phyloP scores from a whole-genome alignment of 2,329 filamentous ascomycete genomes.

The Xylaria sp. region DNA sequence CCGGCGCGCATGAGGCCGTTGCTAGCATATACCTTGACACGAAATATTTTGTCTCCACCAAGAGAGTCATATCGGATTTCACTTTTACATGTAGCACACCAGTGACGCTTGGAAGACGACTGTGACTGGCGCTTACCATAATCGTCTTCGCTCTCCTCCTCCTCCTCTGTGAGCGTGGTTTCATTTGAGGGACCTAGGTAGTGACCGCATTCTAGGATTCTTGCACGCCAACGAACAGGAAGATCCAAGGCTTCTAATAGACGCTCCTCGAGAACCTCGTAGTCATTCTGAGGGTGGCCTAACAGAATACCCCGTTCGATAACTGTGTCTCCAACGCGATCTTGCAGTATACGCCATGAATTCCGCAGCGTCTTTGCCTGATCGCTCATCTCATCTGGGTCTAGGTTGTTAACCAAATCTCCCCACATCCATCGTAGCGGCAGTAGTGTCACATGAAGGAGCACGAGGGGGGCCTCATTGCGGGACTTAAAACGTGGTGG shows the following conservation, averaged over 20 bases:
- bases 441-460: slow-evolving; percentile 80
- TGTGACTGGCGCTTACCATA: slow-evolving; percentile 51
- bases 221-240: slow-evolving; percentile 69
- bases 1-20: slow-evolving; percentile 93
- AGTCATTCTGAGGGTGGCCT: slow-evolving; percentile 82
- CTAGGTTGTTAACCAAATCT: slow-evolving; percentile 59
- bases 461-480: slow-evolving; percentile 73
- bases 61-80: slow-evolving; percentile 66
- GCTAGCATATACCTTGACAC: slow-evolving; percentile 89
- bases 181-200: slow-evolving; percentile 72
- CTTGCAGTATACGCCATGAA: slow-evolving; percentile 73
- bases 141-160: slow-evolving; percentile 59
- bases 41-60: slow-evolving; percentile 69
- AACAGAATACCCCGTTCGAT: slow-evolving; percentile 78
- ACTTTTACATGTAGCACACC: slow-evolving; percentile 66
- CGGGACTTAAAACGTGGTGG: slow-evolving; percentile 66
- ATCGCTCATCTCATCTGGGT: slow-evolving; percentile 47
- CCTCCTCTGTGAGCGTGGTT: slow-evolving; percentile 55
- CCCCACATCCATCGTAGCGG: slow-evolving; percentile 75
- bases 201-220: slow-evolving; percentile 80
- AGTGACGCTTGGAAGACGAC: slow-evolving; percentile 56
- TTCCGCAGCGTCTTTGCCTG: slow-evolving; percentile 65
- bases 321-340: slow-evolving; percentile 77
- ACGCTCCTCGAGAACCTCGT: slow-evolving; percentile 81
- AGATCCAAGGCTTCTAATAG: slow-evolving; percentile 79